Conservation (phyloP, 257 asterid species). For the Rhazya stricta region DNA sequence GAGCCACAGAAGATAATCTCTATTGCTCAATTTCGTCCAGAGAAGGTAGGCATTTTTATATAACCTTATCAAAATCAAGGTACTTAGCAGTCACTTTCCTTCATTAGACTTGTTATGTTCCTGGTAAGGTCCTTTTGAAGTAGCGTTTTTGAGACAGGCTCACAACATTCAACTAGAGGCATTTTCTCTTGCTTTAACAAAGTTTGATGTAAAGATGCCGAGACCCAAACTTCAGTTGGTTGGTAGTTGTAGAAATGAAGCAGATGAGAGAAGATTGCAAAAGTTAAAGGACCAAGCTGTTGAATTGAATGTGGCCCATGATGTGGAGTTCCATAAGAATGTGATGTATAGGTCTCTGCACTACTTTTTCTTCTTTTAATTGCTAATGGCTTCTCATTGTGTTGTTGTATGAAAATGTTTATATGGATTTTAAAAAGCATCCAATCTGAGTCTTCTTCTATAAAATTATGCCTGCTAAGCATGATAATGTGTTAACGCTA, state of each 20-base stretch:
- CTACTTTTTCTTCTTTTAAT: not conserved
- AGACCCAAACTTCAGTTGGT: constrained; percentile 82
- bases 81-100: constrained; percentile 28
- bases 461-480: not conserved
- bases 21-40: constrained; percentile 97
- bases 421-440: not conserved
- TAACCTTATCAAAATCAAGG: constrained; percentile 40
- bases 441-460: not conserved
- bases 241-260: constrained; percentile 95
- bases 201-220: constrained; percentile 45
- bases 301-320: constrained; percentile 56
- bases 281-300: constrained; percentile 62
- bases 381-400: not conserved
- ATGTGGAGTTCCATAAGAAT: constrained; percentile 89
- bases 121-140: constrained; percentile 23
- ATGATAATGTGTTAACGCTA: not conserved
- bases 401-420: not conserved
- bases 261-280: constrained; percentile 87
- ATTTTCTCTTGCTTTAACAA: constrained; percentile 57
- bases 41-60: constrained; percentile 75
- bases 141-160: constrained; percentile 47
- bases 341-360: constrained; percentile 69
- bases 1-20: constrained; percentile 68
- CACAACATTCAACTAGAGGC: constrained; percentile 94
- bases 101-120: constrained; percentile 9